Percentiles rank a stretch among this genome's conserved stretches.
These are phyloP conservation scores for Wallacemonas sp. DNA, from an alignment of 208 protist species.

Conservation along the genomic window DNA sequence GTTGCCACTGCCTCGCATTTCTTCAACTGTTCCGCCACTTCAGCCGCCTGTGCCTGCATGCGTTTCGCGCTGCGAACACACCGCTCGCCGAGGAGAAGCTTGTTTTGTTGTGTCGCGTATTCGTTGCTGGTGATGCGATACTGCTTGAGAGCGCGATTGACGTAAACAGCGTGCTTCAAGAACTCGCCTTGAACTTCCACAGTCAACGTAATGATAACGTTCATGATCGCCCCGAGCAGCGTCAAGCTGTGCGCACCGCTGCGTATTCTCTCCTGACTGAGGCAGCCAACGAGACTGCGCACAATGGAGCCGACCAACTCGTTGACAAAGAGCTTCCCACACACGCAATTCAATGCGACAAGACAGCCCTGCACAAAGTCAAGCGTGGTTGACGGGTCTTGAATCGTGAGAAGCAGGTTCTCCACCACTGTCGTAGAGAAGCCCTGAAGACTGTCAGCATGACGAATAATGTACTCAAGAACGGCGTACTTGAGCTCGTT, in stretches of 20 bases:
- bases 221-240: slow-evolving; percentile 65
- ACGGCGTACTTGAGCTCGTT: slow-evolving; percentile 69
- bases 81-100: slow-evolving; percentile 35
- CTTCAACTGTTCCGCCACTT: slow-evolving; percentile 49
- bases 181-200: slow-evolving; percentile 72
- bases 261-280: slow-evolving; percentile 28
- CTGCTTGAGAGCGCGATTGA: slow-evolving; percentile 68
- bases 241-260: slow-evolving; percentile 20
- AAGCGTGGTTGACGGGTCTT: slow-evolving; percentile 31
- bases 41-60: slow-evolving; percentile 38
- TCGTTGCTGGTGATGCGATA: slow-evolving; percentile 55
- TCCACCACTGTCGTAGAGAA: slow-evolving; percentile 54
- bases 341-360: slow-evolving; percentile 63
- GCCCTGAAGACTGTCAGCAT: slow-evolving; percentile 57
- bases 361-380: slow-evolving; percentile 58
- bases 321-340: slow-evolving; percentile 60
- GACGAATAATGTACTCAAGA: slow-evolving; percentile 71
- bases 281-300: slow-evolving; percentile 53
- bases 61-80: slow-evolving; percentile 34
- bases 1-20: slow-evolving; percentile 56
- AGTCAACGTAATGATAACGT: slow-evolving; percentile 65
- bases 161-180: slow-evolving; percentile 68
- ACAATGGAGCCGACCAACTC: slow-evolving; percentile 80
- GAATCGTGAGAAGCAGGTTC: slow-evolving; percentile 57
- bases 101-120: slow-evolving; percentile 59